Conservation (phyloP, 2,329 filamentous ascomycete genomes). For the Macrophomina pseudophaseolina region DNA sequence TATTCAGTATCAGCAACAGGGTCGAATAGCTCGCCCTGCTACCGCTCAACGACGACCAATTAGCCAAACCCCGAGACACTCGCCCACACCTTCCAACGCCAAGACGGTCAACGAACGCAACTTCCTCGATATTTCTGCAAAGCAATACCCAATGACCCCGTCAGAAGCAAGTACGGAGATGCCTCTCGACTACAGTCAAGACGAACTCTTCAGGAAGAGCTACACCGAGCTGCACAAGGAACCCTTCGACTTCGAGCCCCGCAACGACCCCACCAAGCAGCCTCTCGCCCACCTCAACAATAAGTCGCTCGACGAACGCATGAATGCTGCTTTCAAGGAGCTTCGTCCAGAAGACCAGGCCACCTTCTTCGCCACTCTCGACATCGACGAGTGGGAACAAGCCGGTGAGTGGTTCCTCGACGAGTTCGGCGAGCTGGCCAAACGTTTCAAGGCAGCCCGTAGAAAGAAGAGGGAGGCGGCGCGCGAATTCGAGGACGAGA, state of each 20-base stretch:
- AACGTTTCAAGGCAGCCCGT: constrained; percentile 58
- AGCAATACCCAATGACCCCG: constrained; percentile 28
- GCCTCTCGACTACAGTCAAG: constrained; percentile 52
- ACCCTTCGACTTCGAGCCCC: constrained; percentile 52
- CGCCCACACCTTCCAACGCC: constrained; percentile 1
- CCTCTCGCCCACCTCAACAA: constrained; percentile 29
- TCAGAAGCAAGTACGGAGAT: constrained; percentile 16
- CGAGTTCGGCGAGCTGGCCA: constrained; percentile 57
- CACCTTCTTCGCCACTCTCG: constrained; percentile 58
- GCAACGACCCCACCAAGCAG: constrained; percentile 13
- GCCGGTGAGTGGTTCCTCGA: constrained; percentile 66
- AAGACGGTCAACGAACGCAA: constrained; percentile 2
- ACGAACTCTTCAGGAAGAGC: constrained; percentile 51
- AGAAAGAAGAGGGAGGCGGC: constrained; percentile 60
- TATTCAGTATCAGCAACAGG: neutral
- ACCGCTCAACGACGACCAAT: neutral
- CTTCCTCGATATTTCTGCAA: constrained; percentile 2
- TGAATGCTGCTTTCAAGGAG: constrained; percentile 32
- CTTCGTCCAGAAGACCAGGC: constrained; percentile 46
- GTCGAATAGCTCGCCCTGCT: neutral
- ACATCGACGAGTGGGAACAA: constrained; percentile 64
- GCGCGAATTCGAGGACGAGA: constrained; percentile 59
- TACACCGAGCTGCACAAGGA: constrained; percentile 57
- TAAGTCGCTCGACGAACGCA: constrained; percentile 12
- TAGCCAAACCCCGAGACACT: neutral